Percentiles rank a stretch among this genome's conserved stretches.
Evolutionary conservation across 495 filamentous ascomycete genomes (phyloP).

Genomic region (Penicillium subrubescens): DNA sequence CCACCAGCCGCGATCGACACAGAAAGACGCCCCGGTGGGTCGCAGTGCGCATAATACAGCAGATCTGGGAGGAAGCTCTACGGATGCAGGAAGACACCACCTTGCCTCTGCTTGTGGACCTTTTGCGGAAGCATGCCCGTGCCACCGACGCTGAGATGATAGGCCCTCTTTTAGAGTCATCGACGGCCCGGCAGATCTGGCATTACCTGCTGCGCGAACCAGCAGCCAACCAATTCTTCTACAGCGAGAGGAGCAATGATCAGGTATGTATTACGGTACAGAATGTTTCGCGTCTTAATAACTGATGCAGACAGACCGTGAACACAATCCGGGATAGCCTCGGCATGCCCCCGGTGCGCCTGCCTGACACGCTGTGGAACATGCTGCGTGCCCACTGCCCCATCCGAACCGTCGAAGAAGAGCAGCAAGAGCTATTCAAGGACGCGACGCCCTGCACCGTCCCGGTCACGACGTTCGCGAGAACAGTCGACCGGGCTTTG

Average conservation of each 20-base stretch:
- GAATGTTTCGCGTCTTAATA: neutral
- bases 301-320: neutral
- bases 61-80: too few relatives aligned
- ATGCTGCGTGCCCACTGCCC: conserved; percentile 3
- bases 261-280: too few relatives aligned
- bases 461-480: neutral
- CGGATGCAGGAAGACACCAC: too few relatives aligned
- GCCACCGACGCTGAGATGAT: too few relatives aligned
- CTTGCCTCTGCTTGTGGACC: too few relatives aligned
- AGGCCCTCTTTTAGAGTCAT: too few relatives aligned
- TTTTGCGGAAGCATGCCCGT: too few relatives aligned
- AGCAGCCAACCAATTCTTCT: too few relatives aligned
- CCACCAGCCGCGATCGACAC: neutral
- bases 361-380: neutral
- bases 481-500: neutral
- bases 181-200: too few relatives aligned
- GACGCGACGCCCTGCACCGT: neutral
- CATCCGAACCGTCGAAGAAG: conserved; percentile 1
- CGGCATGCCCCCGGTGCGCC: neutral
- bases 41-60: neutral
- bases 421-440: neutral
- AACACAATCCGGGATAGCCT: neutral
- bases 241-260: too few relatives aligned
- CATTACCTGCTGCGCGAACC: too few relatives aligned
- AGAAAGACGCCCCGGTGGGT: neutral